Evolutionary conservation across 306 rosid species (phyloP), one percentile per base, ranked within the genome.

Genomic region (Cajanus cajan): DNA sequence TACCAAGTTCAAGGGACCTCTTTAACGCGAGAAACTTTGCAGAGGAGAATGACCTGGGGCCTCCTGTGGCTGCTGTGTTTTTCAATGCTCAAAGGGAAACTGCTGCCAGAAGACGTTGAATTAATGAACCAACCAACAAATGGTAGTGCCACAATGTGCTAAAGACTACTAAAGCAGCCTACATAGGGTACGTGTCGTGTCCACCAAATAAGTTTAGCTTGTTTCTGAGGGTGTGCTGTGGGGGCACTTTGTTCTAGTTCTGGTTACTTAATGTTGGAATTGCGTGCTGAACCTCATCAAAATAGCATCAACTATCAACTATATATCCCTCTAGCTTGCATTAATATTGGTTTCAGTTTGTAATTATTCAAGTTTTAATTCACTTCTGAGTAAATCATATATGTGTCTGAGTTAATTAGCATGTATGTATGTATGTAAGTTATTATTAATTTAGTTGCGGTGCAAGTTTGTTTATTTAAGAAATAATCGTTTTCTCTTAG

Each of bases 81-180:
- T 94, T 94, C 91, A 92, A 90, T 85, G 92, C 93, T 62, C 98
- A 94, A 82, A 89, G 98, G 67, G 95, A 91, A 82, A 92, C 97
- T 0, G 97, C 97, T 15, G 84, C 88, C 0, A 89, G 97, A 83
- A 90, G 87, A 82, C 91, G 98, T 74, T 90, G 88, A 86, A 22
- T 9, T 9, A n/a, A 15, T 37, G n/a, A 34, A 39, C 9, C 33
- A 41, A 10, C 16, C 71, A 31, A 16, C 8, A 33, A 33, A 3
- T 28, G 3, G 31, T 28, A 34, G 45, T 63, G 66, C 4, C 19
- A 24, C 36, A 25, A 28, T 59, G 66, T 28, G 62, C 7, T 28
- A 25, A 58, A 25, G 39, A 31, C 68, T 34, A 33, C 7, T 34
- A 36, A 64, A 36, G 70, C 45, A 36, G 70, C 45, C 70, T 64